Evolutionary conservation across 2,329 filamentous ascomycete genomes (phyloP), one percentile per base, ranked within the genome.

Genomic region (Colletotrichum nymphaeae): DNA sequence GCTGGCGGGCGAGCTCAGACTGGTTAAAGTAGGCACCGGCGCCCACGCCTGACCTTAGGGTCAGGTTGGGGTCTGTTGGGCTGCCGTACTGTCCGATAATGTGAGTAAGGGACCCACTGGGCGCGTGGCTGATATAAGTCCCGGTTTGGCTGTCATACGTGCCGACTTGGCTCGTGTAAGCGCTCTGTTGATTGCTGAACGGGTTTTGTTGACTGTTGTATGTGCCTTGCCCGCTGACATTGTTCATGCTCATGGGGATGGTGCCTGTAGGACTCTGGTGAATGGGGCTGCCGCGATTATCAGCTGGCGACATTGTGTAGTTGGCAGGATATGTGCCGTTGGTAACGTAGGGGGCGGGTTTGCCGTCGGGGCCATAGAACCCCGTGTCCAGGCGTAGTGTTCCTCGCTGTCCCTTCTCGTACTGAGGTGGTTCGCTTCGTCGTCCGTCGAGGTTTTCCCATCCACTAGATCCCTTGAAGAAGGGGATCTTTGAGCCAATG

Each of bases 11-110:
- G 24, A 83, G 74, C 65, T 84, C 80, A 14, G 82, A 81, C 71
- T 83, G 84, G 74, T 82, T 84, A 73, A 82, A 85, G 75, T 80
- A 85, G 1, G 79, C 74, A 30, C 81, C 81, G 0, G 82, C 80
- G 0, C 82, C 80, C 78, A 83, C 80, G 12, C 80, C 80, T 11
- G 83, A 83, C 4, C 81, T 79, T 46, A 83, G 56, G 0, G 82
- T 81, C 35, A 76, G 77, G 35, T 77, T 78, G 24, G 76, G 46
- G 24, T 79, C 77, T 56, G 70, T 73, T 12, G 77, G 14, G 14
- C 30, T 72, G 14, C 58, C 63, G 30, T 74, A 74, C 3, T 62
- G 52, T 46, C 63, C 68, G 19, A 74, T 56, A 5, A 72, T 74
- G 5, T 71, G 69, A 26, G 68, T 67, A 14, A 74, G 42, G 4